Conservation (phyloP, 2,329 filamentous ascomycete genomes). For the Westerdykella aurantiaca region DNA sequence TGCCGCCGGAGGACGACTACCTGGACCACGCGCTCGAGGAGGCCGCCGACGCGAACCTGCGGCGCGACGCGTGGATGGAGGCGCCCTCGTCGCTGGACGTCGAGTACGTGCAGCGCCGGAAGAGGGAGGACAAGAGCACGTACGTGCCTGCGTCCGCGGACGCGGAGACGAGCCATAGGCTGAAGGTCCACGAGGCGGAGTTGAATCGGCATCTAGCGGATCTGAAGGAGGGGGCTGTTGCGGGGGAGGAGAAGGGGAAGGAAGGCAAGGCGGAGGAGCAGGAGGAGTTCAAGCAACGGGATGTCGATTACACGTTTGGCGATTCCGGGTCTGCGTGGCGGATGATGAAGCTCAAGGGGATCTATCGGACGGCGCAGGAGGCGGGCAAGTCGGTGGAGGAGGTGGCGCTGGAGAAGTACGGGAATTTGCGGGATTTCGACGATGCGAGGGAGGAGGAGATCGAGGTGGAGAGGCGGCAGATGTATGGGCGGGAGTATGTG, state of each 20-base stretch:
- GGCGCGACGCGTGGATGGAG: conserved; percentile 92
- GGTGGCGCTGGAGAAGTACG: conserved; percentile 75
- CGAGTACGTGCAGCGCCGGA: conserved; percentile 69
- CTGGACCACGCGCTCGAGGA: conserved; percentile 41
- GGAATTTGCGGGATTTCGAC: conserved; percentile 77
- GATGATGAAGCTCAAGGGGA: conserved; percentile 87
- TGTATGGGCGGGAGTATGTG: conserved; percentile 79
- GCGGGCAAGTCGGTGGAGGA: conserved; percentile 69
- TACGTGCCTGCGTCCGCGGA: conserved; percentile 45
- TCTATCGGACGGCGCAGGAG: conserved; percentile 74
- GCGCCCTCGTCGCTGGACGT: conserved; percentile 74
- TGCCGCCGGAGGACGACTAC: conserved; percentile 39
- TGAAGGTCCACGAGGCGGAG: conserved; percentile 72
- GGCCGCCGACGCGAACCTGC: conserved; percentile 39
- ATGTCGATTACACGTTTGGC: conserved; percentile 79
- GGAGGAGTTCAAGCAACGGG: conserved; percentile 46
- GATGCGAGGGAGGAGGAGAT: conserved; percentile 86
- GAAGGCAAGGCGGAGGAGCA: conserved; percentile 34
- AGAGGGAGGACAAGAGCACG: conserved; percentile 41
- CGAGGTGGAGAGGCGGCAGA: conserved; percentile 76
- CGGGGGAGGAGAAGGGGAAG: conserved; percentile 27
- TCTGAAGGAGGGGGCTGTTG: conserved; percentile 50
- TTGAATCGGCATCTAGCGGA: conserved; percentile 67
- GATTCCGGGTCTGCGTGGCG: conserved; percentile 89
- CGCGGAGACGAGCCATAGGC: conserved; percentile 54